Base-by-base conservation (phyloP, 73 alveolate species). In the Diophrys appendiculata region DNA sequence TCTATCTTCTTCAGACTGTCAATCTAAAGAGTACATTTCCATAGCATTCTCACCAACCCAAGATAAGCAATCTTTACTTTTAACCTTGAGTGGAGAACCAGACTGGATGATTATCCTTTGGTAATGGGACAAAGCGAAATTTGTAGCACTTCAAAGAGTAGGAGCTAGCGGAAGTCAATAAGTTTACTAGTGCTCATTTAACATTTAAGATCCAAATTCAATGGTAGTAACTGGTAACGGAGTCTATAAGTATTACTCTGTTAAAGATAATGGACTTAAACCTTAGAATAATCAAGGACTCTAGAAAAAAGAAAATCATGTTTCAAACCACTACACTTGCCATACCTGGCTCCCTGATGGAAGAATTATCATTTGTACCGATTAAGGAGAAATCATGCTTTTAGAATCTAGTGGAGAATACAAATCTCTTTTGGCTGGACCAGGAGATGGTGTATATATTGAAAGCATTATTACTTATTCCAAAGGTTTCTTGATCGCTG, bases 291-390 rank as follows among this genome's bases (percentile, higher is more conserved):
- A 88, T 22, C 89, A 88, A 85, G 78, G 81, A 30, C 70, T 74
- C 29, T 70, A 54, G 65, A 86, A 86, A 90, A 85, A 90, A 54
- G 96, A 90, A 74, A 82, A 93, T 22, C 93, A 85, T 35, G 56
- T 85, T 8, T 75, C 90, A 53, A 90, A 84, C 52, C 83, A 89
- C 65, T 94, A 65, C 83, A 81, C 95, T 23, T 94, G 95, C 34
- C 96, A 94, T 81, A 72, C 97, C 30, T 92, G 96, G 82, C 90
- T 92, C 23, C 90, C 89, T 35, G 98, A 94, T 78, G 96, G 96
- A n/a, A 92, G 89, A 65, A 30, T 94, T 68, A 92, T 94, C 25
- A 91, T 94, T 22, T 96, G 97, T 35, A 94, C 98, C 22, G 98
- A 94, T 34, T 78, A 86, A 74, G 98, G 98, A 53, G 97, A 94